A percentile compares a stretch with the other conserved stretches of the same genome.
These are phyloP conservation scores for Globisporangium mamillatum DNA, from an alignment of 352 stramenopile genomes.

Conservation along the genomic window DNA sequence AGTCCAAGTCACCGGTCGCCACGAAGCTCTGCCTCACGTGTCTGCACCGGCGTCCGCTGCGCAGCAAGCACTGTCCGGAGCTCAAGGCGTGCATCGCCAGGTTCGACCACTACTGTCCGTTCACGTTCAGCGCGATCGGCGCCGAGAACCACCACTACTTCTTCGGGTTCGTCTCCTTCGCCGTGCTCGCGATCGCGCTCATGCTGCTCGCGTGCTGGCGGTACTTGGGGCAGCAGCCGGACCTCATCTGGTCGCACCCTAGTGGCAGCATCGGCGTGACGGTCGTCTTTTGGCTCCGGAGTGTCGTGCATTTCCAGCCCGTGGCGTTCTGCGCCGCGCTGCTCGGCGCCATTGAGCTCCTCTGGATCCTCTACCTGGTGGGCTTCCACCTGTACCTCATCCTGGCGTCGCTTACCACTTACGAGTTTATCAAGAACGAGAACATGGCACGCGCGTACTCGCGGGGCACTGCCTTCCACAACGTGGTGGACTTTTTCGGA, in stretches of 20 bases:
- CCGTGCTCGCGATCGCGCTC: conserved; percentile 53
- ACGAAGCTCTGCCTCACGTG: conserved; percentile 82
- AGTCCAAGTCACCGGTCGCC: conserved; percentile 66
- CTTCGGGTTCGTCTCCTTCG: conserved; percentile 87
- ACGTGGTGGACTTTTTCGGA: conserved; percentile 62
- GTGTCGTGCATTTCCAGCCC: conserved; percentile 60
- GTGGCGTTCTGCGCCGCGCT: conserved; percentile 49
- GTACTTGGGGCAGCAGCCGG: conserved; percentile 20
- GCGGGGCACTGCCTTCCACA: conserved; percentile 41
- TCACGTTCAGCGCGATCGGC: conserved; percentile 93
- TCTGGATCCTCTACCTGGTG: conserved; percentile 76
- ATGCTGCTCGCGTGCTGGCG: conserved; percentile 47
- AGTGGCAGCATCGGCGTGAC: background rate
- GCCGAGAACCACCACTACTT: conserved; percentile 94
- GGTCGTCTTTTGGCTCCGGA: conserved; percentile 34
- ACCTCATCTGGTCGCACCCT: conserved; percentile 19
- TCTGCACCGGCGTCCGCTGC: conserved; percentile 68
- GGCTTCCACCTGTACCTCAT: conserved; percentile 67
- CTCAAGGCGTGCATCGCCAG: conserved; percentile 75
- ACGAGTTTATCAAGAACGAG: conserved; percentile 75
- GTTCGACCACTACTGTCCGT: conserved; percentile 87
- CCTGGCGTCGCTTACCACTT: conserved; percentile 61
- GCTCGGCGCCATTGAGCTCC: conserved; percentile 52
- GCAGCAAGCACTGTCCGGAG: conserved; percentile 77
- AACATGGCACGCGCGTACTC: conserved; percentile 57